A percentile compares a stretch with the other conserved stretches of the same genome.
phyloP scores from a whole-genome alignment of 2,329 filamentous ascomycete species.

The Beauveria varroae region DNA sequence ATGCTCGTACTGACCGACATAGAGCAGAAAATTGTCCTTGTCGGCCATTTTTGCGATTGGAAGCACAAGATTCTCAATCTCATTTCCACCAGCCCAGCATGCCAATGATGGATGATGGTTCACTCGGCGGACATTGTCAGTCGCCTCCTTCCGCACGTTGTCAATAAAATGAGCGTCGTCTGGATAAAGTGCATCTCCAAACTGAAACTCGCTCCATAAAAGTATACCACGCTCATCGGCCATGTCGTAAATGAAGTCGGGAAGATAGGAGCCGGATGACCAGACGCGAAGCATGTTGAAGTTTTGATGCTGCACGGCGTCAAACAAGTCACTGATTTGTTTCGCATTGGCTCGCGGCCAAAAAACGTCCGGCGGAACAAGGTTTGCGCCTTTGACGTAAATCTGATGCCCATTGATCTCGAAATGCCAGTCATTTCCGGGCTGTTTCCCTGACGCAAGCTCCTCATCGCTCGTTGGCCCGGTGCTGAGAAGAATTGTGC shows the following conservation, averaged over 20 bases:
- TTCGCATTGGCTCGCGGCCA: constrained; percentile 50
- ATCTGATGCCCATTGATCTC: constrained; percentile 58
- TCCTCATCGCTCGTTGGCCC: constrained; percentile 46
- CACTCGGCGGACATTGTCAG: constrained; percentile 52
- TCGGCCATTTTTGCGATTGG: constrained; percentile 7
- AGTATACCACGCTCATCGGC: constrained; percentile 54
- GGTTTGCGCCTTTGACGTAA: constrained; percentile 57
- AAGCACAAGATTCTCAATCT: constrained; percentile 51
- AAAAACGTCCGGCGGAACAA: constrained; percentile 56
- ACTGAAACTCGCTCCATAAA: constrained; percentile 57
- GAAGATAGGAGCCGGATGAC: constrained; percentile 52
- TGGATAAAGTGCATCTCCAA: constrained; percentile 53
- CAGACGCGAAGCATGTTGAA: constrained; percentile 60
- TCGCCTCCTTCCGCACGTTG: constrained; percentile 47
- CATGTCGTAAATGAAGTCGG: constrained; percentile 55
- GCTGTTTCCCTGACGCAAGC: constrained; percentile 39
- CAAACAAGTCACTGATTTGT: constrained; percentile 39
- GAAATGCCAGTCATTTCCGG: constrained; percentile 48
- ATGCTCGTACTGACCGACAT: constrained; percentile 9
- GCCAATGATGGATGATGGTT: constrained; percentile 53
- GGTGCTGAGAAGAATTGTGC: constrained; percentile 54
- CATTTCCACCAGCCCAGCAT: constrained; percentile 50
- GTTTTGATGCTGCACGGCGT: constrained; percentile 44
- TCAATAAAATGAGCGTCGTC: constrained; percentile 45
- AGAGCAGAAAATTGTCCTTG: neutral